Conservation (phyloP, 495 filamentous ascomycete species). For the Emericellopsis terricola region DNA sequence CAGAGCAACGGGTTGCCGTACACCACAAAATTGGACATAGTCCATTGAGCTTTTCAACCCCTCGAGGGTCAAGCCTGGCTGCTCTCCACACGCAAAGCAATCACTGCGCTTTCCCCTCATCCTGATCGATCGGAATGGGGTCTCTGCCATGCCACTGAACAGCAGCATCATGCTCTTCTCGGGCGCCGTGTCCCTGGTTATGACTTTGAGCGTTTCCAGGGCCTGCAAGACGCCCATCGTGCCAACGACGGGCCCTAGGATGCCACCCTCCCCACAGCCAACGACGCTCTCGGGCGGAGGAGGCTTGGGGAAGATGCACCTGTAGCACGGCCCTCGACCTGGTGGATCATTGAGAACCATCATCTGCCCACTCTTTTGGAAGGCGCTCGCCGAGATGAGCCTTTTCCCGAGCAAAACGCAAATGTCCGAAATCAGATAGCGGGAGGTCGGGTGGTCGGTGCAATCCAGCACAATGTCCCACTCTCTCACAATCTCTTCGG, state of each 20-base stretch:
- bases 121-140: slow-evolving; percentile 53
- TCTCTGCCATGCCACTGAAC: slow-evolving; percentile 37
- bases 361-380: slow-evolving; percentile 77
- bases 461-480: slow-evolving; percentile 90
- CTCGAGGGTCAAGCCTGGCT: slow-evolving; percentile 39
- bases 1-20: slow-evolving; percentile 22
- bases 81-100: slow-evolving; percentile 59
- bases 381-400: slow-evolving; percentile 72
- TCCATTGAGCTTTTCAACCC: slow-evolving; percentile 44
- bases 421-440: slow-evolving; percentile 84
- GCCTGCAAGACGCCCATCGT: slow-evolving; percentile 89
- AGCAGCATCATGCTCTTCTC: slow-evolving; percentile 37
- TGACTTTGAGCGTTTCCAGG: slow-evolving; percentile 70
- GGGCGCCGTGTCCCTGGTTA: slow-evolving; percentile 19
- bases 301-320: slow-evolving; percentile 79
- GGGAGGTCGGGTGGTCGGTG: slow-evolving; percentile 77
- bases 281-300: slow-evolving; percentile 62
- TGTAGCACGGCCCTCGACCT: slow-evolving; percentile 62
- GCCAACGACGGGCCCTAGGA: slow-evolving; percentile 83
- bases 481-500: slow-evolving; percentile 37
- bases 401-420: slow-evolving; percentile 64
- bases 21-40: slow-evolving; percentile 67
- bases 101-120: slow-evolving; percentile 45
- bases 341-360: slow-evolving; percentile 62
- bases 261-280: slow-evolving; percentile 80